A percentile compares a stretch with the other conserved stretches of the same genome.
phyloP scores from a whole-genome alignment of 805 yeast species.

The Candida chilensis region DNA sequence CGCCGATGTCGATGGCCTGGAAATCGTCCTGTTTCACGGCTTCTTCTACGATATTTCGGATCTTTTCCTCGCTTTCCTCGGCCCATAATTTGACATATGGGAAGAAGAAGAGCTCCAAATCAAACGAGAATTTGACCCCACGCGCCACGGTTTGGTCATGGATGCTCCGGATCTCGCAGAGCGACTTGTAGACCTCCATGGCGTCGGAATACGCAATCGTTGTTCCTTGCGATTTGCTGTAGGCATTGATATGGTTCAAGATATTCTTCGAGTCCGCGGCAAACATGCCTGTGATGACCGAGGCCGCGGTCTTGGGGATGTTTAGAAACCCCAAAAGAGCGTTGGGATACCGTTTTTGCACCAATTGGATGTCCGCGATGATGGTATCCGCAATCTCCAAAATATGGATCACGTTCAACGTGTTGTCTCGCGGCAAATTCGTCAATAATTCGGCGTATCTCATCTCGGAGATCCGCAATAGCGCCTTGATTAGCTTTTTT shows the following conservation, averaged over 20 bases:
- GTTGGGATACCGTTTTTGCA: constrained; percentile 51
- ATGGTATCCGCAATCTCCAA: constrained; percentile 47
- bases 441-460: constrained; percentile 29
- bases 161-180: constrained; percentile 44
- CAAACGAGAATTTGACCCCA: constrained; percentile 32
- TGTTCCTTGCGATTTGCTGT: constrained; percentile 18
- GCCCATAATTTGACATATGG: constrained; percentile 27
- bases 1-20: constrained; percentile 35
- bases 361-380: constrained; percentile 32
- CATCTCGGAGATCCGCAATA: constrained; percentile 23
- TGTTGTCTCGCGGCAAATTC: constrained; percentile 48
- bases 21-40: constrained; percentile 54
- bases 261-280: constrained; percentile 45
- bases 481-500: constrained; percentile 19
- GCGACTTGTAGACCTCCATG: constrained; percentile 41
- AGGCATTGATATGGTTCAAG: constrained; percentile 37
- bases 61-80: constrained; percentile 32
- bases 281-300: constrained; percentile 40
- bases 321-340: constrained; percentile 53
- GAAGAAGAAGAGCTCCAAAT: constrained; percentile 47
- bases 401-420: constrained; percentile 45
- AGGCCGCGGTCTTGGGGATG: constrained; percentile 40
- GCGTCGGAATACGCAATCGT: constrained; percentile 45
- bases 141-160: constrained; percentile 36
- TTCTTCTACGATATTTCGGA: constrained; percentile 37